These are phyloP conservation scores for Exophiala sp. DNA, from an alignment of 2,329 filamentous ascomycete species.

Conservation along the genomic window DNA sequence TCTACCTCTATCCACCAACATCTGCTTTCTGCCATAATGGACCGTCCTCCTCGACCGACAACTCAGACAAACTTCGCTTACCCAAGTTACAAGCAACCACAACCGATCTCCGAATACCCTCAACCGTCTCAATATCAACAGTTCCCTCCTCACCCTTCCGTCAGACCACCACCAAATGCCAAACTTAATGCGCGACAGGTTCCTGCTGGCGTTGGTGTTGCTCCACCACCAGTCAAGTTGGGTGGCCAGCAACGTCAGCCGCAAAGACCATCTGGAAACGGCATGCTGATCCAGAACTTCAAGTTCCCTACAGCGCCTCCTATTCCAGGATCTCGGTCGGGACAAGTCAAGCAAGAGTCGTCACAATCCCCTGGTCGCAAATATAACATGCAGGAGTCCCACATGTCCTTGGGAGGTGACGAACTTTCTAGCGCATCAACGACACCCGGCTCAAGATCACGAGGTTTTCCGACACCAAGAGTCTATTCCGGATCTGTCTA, in stretches of 20 bases:
- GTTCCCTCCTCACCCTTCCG: slow-evolving; percentile 22
- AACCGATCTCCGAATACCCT: slow-evolving; percentile 12
- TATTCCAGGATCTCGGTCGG: slow-evolving; percentile 10
- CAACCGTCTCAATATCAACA: slow-evolving; percentile 23
- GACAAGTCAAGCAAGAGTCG: slow-evolving; percentile 9
- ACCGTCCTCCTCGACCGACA: slow-evolving; percentile 1
- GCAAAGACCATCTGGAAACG: slow-evolving; percentile 6
- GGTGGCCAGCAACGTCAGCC: slow-evolving; percentile 7
- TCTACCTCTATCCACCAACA: neutral
- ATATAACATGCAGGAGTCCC: slow-evolving; percentile 22
- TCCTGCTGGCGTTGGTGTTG: slow-evolving; percentile 21
- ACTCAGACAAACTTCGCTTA: slow-evolving; percentile 2
- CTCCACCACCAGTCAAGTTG: slow-evolving; percentile 18
- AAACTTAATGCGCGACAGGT: slow-evolving; percentile 22
- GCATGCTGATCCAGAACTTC: slow-evolving; percentile 21
- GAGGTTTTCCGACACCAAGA: slow-evolving; percentile 19
- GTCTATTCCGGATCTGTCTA: slow-evolving; percentile 23
- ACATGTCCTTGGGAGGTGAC: slow-evolving; percentile 24
- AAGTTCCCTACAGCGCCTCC: slow-evolving; percentile 20
- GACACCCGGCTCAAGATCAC: slow-evolving; percentile 17
- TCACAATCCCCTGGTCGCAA: slow-evolving; percentile 13
- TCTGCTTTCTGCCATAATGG: slow-evolving; percentile 2
- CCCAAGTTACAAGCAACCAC: slow-evolving; percentile 14
- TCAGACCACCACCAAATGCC: slow-evolving; percentile 18
- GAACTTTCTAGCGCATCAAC: slow-evolving; percentile 19